Conservation (phyloP, 176 grass and related monocot species). For the Phoenix dactylifera region DNA sequence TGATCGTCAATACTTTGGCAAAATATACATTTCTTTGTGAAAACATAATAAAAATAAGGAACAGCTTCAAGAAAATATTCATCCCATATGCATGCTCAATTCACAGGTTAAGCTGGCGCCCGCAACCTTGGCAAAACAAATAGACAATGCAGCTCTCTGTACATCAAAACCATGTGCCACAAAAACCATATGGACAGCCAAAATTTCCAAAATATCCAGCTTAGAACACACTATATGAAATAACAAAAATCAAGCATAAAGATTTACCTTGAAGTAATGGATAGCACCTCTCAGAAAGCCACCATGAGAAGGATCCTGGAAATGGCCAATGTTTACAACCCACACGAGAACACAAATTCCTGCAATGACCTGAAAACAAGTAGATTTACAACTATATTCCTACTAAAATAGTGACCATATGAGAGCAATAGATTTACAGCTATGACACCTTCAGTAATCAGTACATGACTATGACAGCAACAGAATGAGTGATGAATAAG, state of each 20-base stretch:
- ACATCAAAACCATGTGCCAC: no score
- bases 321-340: slow-evolving; percentile 99
- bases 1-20: no score
- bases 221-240: no score
- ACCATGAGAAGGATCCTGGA: slow-evolving; percentile 85
- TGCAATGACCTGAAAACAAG: slow-evolving; percentile 79
- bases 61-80: background rate
- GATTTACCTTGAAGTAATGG: slow-evolving; percentile 89
- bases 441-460: no score
- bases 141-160: no score
- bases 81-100: background rate
- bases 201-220: no score
- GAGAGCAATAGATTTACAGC: no score
- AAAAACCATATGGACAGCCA: no score
- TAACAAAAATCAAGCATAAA: slow-evolving; percentile 5
- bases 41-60: background rate
- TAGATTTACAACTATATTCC: background rate
- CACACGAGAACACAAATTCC: slow-evolving; percentile 97
- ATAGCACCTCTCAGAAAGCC: slow-evolving; percentile 92
- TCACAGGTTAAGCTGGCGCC: no score
- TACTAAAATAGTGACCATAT: background rate
- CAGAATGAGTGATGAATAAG: no score
- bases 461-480: no score
- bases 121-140: no score
- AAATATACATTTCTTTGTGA: background rate